Percentiles rank a stretch among this genome's conserved stretches.
Conservation (phyloP, 495 filamentous ascomycete species). For the Penicillium herquei region DNA sequence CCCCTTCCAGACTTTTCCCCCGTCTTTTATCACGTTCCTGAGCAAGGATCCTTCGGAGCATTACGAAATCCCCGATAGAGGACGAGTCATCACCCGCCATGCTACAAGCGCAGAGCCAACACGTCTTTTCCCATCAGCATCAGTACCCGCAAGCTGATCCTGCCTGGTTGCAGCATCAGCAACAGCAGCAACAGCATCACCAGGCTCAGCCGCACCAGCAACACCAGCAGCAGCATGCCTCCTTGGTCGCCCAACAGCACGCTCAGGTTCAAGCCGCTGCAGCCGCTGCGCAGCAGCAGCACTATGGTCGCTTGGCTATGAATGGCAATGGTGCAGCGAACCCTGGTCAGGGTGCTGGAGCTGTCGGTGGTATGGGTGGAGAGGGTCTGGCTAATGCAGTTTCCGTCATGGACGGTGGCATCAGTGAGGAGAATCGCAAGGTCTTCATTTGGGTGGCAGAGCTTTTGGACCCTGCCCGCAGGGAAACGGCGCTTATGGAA, state of each 20-base stretch:
- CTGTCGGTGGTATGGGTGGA: conserved; percentile 42
- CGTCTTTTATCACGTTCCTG: conserved; percentile 14
- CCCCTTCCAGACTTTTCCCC: conserved; percentile 1
- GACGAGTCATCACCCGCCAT: conserved; percentile 37
- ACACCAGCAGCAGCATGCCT: conserved; percentile 50
- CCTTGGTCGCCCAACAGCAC: conserved; percentile 53
- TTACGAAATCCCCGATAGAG: conserved; percentile 30
- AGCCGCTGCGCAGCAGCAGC: conserved; percentile 69
- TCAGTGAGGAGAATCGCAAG: conserved; percentile 88
- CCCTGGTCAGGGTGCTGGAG: conserved; percentile 40
- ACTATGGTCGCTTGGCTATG: conserved; percentile 73
- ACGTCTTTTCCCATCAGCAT: conserved; percentile 77
- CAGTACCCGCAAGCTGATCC: conserved; percentile 76
- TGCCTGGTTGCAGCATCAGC: conserved; percentile 70
- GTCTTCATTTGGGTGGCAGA: conserved; percentile 93
- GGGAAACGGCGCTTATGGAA: conserved; percentile 90
- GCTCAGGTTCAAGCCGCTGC: conserved; percentile 62
- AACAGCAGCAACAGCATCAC: conserved; percentile 63
- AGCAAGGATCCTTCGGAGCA: conserved; percentile 30
- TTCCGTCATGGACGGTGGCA: conserved; percentile 52
- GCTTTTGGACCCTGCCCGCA: conserved; percentile 78
- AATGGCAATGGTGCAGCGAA: conserved; percentile 50
- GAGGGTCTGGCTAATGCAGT: conserved; percentile 52
- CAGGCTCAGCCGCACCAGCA: conserved; percentile 62
- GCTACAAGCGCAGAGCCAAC: conserved; percentile 53